phyloP scores from a whole-genome alignment of 495 filamentous ascomycete species.

The Aspergillus heteromorphus region DNA sequence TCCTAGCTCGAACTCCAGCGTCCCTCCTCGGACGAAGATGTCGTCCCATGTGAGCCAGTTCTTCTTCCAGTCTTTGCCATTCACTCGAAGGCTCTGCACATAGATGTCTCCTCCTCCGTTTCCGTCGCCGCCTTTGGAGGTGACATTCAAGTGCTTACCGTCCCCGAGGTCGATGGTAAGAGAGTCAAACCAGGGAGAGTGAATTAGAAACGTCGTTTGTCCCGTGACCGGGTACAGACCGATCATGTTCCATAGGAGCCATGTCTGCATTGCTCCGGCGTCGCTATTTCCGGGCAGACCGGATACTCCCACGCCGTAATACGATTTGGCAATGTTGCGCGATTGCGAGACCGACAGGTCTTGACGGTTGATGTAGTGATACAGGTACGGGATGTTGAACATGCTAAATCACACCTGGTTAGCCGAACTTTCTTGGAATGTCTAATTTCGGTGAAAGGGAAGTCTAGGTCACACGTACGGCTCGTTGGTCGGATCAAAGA shows the following conservation, averaged over 20 bases:
- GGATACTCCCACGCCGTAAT: conserved; percentile 28
- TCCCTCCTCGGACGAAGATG: conserved; percentile 49
- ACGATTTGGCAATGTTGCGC: conserved; percentile 32
- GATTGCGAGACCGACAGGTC: conserved; percentile 41
- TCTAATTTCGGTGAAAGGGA: neutral
- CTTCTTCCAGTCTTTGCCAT: conserved; percentile 45
- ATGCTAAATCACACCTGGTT: conserved; percentile 21
- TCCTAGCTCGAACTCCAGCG: conserved; percentile 50
- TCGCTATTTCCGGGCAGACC: conserved; percentile 57
- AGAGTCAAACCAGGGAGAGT: conserved; percentile 50
- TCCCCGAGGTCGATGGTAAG: conserved; percentile 45
- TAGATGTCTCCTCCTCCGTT: conserved; percentile 34
- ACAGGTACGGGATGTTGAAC: conserved; percentile 68
- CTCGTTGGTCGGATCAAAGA: conserved; percentile 66
- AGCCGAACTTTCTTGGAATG: neutral
- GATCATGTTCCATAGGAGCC: conserved; percentile 57
- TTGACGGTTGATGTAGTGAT: conserved; percentile 61
- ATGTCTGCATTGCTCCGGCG: conserved; percentile 56
- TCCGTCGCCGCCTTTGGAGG: conserved; percentile 37
- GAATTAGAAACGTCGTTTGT: conserved; percentile 52
- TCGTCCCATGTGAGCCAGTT: conserved; percentile 53
- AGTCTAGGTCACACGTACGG: conserved; percentile 31
- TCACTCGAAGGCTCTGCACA: conserved; percentile 46
- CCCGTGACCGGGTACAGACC: conserved; percentile 53
- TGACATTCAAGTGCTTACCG: conserved; percentile 41